Base-by-base conservation (phyloP, 805 yeast genomes). In the Wickerhamomyces silvicola region DNA sequence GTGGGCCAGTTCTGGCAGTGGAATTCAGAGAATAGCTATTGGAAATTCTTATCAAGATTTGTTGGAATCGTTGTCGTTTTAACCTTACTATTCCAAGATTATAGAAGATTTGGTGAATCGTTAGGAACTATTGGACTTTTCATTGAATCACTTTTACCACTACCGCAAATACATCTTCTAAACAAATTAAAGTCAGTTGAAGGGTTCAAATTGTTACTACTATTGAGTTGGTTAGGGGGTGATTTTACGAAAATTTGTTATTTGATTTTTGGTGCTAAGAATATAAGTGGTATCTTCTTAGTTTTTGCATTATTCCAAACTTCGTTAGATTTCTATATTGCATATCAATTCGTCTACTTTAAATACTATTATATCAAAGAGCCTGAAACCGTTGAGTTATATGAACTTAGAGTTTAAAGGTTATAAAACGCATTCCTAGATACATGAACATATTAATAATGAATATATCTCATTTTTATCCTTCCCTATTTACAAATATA, bases 161-260 rank as follows among this genome's bases (percentile, higher is more conserved):
- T 84, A 39, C 90, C 92, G 11, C 86, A 84, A 60, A 76, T 83
- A 29, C 60, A 84, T n/a, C 59, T 83, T 39, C 65, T 83, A 29
- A 70, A 75, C 49, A 68, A 86, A 35, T 46, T 79, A 18, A 75
- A 75, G 45, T 72, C 85, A 0, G 75, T 82, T 7, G 80, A 80
- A 42, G 90, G 92, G 38, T 87, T 87, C 60, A 80, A 86, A 47
- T 64, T 78, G 31, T 73, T 90, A 18, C 60, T 87, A 21, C 54
- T 87, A 22, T 58, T 86, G 13, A 79, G 88, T 48, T 87, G 97
- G 97, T 62, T 87, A 5, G 79, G 90, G 38, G 96, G 96, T 36
- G 97, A 87, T 58, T 62, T 80, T 24, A 70, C 85, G 23, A 88
- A 88, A 53, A 72, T 85, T 16, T 64, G 78, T 32, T 84, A 83